Evolutionary conservation across 2,329 filamentous ascomycete genomes (phyloP), one percentile per base, ranked within the genome.

Genomic region (Phyllosticta citribraziliensis): DNA sequence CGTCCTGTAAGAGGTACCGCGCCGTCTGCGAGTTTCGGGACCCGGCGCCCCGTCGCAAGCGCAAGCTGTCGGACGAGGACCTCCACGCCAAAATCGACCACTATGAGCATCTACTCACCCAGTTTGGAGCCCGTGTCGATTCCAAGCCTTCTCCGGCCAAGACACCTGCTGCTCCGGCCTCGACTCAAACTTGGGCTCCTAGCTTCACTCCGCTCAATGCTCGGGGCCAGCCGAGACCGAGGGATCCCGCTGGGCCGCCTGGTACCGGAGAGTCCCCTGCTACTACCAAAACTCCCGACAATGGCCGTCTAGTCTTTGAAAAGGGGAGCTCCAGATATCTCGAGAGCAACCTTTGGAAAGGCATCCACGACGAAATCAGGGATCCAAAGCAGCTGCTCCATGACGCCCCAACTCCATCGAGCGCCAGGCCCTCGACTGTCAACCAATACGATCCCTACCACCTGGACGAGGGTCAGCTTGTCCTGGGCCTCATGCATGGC

Each of bases 291-390:
- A 20, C n/a, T 20, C 22, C 54, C n/a, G 61, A 64, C 17, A 47
- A 55, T 8, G 66, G 70, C 2, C 59, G 71, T 10, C 66, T 72
- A 5, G 64, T 73, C 4, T 61, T 63, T 4, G 67, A 67, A 8
- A 63, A 68, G 1, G 70, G 70, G 1, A 72, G 66, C 40, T 70
- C 69, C 8, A 58, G 69, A 33, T 73, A 73, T 52, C 64, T 73
- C 0, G 70, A 72, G 33, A 72, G 71, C 53, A 64, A 66, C 9
- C 65, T 73, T 12, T 73, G 71, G 70, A 72, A 69, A 9, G 68
- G 65, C 30, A 58, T 73, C 17, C 63, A 65, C 56, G 64, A 63
- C 33, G 70, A 73, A 50, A 71, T 73, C 59, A 67, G 68, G 9
- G 67, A 69, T 35, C 53, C 68, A 0, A 67, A 66, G 22, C 66